These are phyloP conservation scores for Dryas integrifolia DNA, from an alignment of 331 rosid species.

Conservation along the genomic window DNA sequence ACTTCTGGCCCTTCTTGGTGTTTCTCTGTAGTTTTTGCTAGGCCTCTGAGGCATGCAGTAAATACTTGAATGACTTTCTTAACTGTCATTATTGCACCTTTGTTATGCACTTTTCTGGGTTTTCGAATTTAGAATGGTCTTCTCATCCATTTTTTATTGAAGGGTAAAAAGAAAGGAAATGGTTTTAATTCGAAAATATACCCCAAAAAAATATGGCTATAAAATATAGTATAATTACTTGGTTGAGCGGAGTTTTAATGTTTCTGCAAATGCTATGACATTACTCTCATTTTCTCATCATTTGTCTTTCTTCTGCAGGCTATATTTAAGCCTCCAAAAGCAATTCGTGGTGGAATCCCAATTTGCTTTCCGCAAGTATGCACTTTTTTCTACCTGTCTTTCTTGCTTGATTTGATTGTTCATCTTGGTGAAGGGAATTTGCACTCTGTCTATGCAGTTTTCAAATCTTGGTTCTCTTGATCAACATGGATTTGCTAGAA, in stretches of 20 bases:
- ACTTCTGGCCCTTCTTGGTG: neutral
- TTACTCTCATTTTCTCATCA: neutral
- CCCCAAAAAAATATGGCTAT: no score
- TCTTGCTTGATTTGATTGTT: slow-evolving; percentile 31
- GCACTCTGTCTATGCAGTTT: slow-evolving; percentile 52
- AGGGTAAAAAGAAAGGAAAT: neutral
- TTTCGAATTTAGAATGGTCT: neutral
- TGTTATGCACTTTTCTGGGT: neutral
- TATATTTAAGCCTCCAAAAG: slow-evolving; percentile 68
- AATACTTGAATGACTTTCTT: no score
- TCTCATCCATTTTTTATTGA: neutral
- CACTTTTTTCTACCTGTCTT: slow-evolving; percentile 26
- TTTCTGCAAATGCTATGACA: neutral
- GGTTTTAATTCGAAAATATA: no score
- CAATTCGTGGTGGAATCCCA: slow-evolving; percentile 99
- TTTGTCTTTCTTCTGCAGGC: slow-evolving; percentile 55
- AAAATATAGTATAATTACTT: neutral
- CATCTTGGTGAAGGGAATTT: slow-evolving; percentile 31
- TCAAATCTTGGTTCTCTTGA: slow-evolving; percentile 63
- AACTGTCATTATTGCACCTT: no score
- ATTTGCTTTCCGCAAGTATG: slow-evolving; percentile 96
- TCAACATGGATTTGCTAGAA: slow-evolving; percentile 84
- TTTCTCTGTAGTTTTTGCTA: neutral
- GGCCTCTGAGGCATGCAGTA: no score
- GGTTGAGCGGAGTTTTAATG: neutral